Conservation (phyloP, 1,284 basidiomycete species). For the Mycosarcoma mackinlayi region DNA sequence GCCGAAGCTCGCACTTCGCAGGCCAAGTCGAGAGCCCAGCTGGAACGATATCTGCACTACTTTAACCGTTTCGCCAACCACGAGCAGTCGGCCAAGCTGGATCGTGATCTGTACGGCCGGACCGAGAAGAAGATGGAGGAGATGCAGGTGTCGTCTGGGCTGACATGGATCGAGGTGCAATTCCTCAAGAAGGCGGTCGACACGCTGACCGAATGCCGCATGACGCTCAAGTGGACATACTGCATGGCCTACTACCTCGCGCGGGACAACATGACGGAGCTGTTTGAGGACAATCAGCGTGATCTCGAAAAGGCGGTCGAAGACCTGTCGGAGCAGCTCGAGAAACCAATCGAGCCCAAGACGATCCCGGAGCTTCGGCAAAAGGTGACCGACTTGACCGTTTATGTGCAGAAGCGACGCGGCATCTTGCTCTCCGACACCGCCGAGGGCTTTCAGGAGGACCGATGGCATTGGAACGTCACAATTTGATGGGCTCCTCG, state of each 20-base stretch:
- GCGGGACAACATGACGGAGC: slow-evolving; percentile 89
- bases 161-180: slow-evolving; percentile 99
- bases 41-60: slow-evolving; percentile 86
- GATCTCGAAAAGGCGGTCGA: slow-evolving; percentile 95
- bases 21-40: slow-evolving; percentile 78
- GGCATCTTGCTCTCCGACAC: slow-evolving; percentile 95
- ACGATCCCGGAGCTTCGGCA: slow-evolving; percentile 84
- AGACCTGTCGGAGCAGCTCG: slow-evolving; percentile 89
- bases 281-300: slow-evolving; percentile 98
- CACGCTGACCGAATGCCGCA: slow-evolving; percentile 82
- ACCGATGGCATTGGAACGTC: slow-evolving; percentile 72
- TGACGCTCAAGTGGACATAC: slow-evolving; percentile 98
- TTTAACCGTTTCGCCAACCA: slow-evolving; percentile 85
- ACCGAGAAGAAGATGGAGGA: slow-evolving; percentile 99
- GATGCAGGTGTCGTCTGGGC: slow-evolving; percentile 88
- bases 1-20: slow-evolving; percentile 81
- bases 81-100: slow-evolving; percentile 95
- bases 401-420: slow-evolving; percentile 96
- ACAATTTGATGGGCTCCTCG: slow-evolving; percentile 22
- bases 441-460: slow-evolving; percentile 87
- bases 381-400: slow-evolving; percentile 81
- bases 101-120: slow-evolving; percentile 87
- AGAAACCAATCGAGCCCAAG: slow-evolving; percentile 87
- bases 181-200: slow-evolving; percentile 98
- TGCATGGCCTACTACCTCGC: slow-evolving; percentile 96